Evolutionary conservation across 2,329 filamentous ascomycete species (phyloP), one percentile per base, ranked within the genome.

Genomic region (Apiospora malaysiana): DNA sequence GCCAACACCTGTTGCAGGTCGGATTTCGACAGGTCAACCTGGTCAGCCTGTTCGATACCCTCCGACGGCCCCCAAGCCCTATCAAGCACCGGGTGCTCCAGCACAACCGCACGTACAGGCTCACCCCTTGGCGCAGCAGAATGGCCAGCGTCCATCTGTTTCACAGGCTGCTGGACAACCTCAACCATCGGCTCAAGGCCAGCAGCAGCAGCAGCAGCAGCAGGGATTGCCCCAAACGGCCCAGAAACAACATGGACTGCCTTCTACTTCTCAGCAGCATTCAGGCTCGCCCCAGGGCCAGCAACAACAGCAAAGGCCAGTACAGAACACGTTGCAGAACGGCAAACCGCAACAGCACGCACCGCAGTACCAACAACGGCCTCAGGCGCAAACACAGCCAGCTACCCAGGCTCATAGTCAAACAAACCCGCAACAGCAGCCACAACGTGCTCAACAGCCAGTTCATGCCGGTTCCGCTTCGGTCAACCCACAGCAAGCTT

Each of bases 101-200:
- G n/a, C 66, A 37, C 63, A 68, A 23, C 37, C 66, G 14, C 63
- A 47, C n/a, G 25, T 25, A 12, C 49, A 65, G 18, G 67, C 23
- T 23, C 72, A 79, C 71, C 75, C 78, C 16, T 76, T 77, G 45
- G 75, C 77, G 21, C 78, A 80, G 42, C 78, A 77, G 32, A 63
- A 66, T 37, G 68, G 66, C 16, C 70, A 47, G 69, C 70, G 56
- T 68, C 66, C 56, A 23, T 7, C 32, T 4, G 6, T 23, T n/a
- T 12, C 56, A 45, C 67, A 69, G 59, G 45, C 10, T 47, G 63
- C 23, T 32, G 68, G 27, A 67, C 71, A 66, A 65, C 70, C 27
- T 66, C 59, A 46, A 68, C 65, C n/a, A 69, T 65, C 63, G 67
- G 23, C 37, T 59, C 70, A 74, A 37, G 63, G 69, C 40, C 68